These are phyloP conservation scores for Neofusicoccum cordaticola DNA, from an alignment of 2,329 filamentous ascomycete species.

Conservation along the genomic window DNA sequence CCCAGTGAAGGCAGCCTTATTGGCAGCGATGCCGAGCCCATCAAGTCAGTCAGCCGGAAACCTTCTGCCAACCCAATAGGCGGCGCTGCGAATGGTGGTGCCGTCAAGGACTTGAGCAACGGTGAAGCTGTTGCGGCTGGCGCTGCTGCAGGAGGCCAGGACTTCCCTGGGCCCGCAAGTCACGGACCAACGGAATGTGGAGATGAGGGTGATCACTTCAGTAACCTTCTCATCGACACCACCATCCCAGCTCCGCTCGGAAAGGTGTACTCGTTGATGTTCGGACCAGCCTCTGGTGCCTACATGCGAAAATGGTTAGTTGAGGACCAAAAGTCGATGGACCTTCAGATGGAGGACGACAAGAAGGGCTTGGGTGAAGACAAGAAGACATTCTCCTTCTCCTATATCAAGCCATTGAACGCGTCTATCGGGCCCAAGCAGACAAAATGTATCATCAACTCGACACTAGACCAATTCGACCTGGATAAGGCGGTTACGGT, in stretches of 20 bases:
- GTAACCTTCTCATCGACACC: slow-evolving; percentile 82
- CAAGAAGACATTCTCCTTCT: slow-evolving; percentile 70
- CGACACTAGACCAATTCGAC: slow-evolving; percentile 80
- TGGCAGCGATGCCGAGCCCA: slow-evolving; percentile 51
- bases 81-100: slow-evolving; percentile 37
- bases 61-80: slow-evolving; percentile 56
- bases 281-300: slow-evolving; percentile 71
- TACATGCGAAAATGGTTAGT: slow-evolving; percentile 88
- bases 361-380: slow-evolving; percentile 75
- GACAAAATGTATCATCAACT: slow-evolving; percentile 88
- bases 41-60: slow-evolving; percentile 66
- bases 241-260: slow-evolving; percentile 82
- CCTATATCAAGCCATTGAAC: slow-evolving; percentile 87
- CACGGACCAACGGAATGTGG: slow-evolving; percentile 84
- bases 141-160: slow-evolving; percentile 45
- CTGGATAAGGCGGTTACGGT: slow-evolving; percentile 83
- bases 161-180: slow-evolving; percentile 80
- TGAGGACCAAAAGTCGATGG: slow-evolving; percentile 81
- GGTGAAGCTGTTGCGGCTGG: slow-evolving; percentile 40
- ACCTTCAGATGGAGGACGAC: slow-evolving; percentile 80
- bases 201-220: slow-evolving; percentile 75
- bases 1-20: slow-evolving; percentile 53
- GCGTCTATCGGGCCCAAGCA: slow-evolving; percentile 85
- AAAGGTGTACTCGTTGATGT: slow-evolving; percentile 85
- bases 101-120: slow-evolving; percentile 37